Base-by-base conservation (phyloP, 78 protist species). In the Dictyostelium citrinum region DNA sequence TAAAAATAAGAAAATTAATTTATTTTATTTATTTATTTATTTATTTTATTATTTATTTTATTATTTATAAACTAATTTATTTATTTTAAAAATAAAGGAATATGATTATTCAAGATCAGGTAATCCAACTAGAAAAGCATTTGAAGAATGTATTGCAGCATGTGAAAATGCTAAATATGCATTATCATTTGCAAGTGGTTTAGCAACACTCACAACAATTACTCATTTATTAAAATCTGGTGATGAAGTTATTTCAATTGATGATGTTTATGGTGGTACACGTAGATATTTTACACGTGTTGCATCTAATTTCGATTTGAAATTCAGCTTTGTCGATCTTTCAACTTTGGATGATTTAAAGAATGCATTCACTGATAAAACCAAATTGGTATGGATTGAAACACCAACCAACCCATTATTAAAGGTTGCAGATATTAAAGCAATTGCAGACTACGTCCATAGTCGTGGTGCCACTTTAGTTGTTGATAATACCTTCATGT, bases 391-490 rank as follows among this genome's bases (percentile, higher is more conserved):
- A 12, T 97, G 91, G 95, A 22, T 98, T 35, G 99, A 98, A 77
- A 97, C 98, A 8, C 99, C 99, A 31, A 97, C 99, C 51, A 98
- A 98, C 90, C 99, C 99, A 80, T 74, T 86, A 16, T 16, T 88
- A 68, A 91, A 80, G 22, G 90, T 98, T 24, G 90, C 95, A 7
- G 99, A 98, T 77, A 78, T 98, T 78, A 84, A 39, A 12, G 85
- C 45, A 20, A 37, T 93, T 35, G 95, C 98, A 35, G 95, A 91
- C 27, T 96, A 90, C 22, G 99, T 97, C 16, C 95, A 97, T 72
- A 90, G 51, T 43, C 43, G 41, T 51, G 91, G 91, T 33, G 96
- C 97, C 49, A 17, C 96, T 22, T 61, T 97, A 22, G 97, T 97
- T 6, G 99, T 98, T 10, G 99, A 98, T 76, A 96, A 97, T 91